Evolutionary conservation across 805 yeast species (phyloP).

Genomic region (Pichia californica): DNA sequence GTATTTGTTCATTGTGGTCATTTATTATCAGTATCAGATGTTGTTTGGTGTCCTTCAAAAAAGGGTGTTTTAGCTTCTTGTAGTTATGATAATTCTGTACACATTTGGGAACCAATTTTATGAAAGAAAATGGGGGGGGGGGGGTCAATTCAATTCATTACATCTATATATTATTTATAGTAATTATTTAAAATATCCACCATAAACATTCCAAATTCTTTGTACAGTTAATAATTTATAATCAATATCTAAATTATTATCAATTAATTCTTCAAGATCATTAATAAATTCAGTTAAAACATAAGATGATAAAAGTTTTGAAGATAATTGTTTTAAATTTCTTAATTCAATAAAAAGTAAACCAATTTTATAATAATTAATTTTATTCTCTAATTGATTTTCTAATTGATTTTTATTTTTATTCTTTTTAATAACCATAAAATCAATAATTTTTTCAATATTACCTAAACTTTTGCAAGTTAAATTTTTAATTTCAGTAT

Average conservation of each 20-base stretch:
- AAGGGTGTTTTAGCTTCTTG: constrained; percentile 70
- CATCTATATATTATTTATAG: too few species aligned
- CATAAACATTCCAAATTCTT: constrained; percentile 60
- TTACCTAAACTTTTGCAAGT: constrained; percentile 10
- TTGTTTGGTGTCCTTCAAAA: constrained; percentile 73
- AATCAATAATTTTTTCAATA: constrained; percentile 19
- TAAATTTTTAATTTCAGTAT: constrained; percentile 1
- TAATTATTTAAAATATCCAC: constrained; percentile 19
- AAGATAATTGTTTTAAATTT: constrained; percentile 46
- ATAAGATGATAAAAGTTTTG: constrained; percentile 41
- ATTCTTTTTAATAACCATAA: constrained; percentile 12
- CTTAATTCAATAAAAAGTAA: constrained; percentile 60
- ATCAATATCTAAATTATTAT: constrained; percentile 30
- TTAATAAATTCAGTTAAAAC: constrained; percentile 49
- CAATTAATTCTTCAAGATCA: constrained; percentile 57
- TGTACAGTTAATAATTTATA: constrained; percentile 42
- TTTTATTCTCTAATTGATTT: not conserved
- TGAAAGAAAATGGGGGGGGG: too few species aligned
- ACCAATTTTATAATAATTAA: constrained; percentile 43
- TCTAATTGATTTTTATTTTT: too few species aligned
- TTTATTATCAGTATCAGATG: constrained; percentile 76
- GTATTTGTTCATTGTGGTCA: constrained; percentile 81
- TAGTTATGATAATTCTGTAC: constrained; percentile 81
- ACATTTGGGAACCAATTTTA: constrained; percentile 65
- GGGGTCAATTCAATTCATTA: not conserved